Base-by-base conservation (phyloP, 495 filamentous ascomycete genomes). In the Clavariopsis aquatica region DNA sequence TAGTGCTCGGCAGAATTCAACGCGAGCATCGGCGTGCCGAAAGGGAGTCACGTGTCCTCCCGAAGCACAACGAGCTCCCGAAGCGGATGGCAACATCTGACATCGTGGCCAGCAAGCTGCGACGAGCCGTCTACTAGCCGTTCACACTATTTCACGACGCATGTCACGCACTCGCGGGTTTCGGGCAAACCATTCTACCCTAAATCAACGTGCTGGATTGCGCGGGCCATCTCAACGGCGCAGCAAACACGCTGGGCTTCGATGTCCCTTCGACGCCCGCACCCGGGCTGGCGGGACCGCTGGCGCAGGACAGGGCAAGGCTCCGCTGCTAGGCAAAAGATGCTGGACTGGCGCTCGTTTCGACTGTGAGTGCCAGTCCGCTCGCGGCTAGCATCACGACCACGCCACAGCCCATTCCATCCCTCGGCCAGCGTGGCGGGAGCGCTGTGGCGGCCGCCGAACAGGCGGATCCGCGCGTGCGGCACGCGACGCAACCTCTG, bases 351-450 rank as follows among this genome's bases (percentile, higher is more conserved):
- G 53, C 36, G 54, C 52, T 57, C 28, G 22, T 17, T 45, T 19
- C 19, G 26, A 23, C n/a, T n/a, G 27, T 17, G 23, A 2, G 43
- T 59, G 31, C 56, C 56, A 65, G 49, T 43, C 62, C 62, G 28
- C 46, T 47, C 28, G 1, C 19, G 57, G 64, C 45, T 66, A 66
- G 64, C 57, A 66, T 12, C n/a, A 28, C 57, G 4, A 55, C 52
- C 31, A 49, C 64, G 64, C 64, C 64, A 49, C 64, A 38, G 28
- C 38, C 38, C 38, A 36, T 36, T n/a, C 31, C 52, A 57, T 65
- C 62, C 54, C 43, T 28, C 57, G 10, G 63, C 63, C 63, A 66
- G 60, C 57, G 63, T 60, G 63, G 63, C 63, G 63, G 63, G 55
- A 53, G 36, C 52, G 54, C 62, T 54, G 55, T 66, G 64, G 52